These are phyloP conservation scores for Fallopia convolvulus DNA, from an alignment of 148 eudicot species.

Conservation along the genomic window DNA sequence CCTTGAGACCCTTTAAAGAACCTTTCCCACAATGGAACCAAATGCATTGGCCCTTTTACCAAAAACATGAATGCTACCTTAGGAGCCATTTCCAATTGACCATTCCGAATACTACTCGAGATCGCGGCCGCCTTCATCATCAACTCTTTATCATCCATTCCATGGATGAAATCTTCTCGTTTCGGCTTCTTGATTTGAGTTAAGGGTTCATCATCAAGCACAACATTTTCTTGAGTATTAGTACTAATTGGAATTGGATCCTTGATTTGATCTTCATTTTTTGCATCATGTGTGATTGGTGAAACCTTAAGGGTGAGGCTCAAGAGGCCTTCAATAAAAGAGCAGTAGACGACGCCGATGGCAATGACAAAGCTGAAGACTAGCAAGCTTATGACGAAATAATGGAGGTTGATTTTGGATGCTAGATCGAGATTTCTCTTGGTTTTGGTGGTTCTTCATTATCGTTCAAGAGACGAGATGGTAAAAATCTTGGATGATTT, in stretches of 20 bases:
- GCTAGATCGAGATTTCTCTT: not conserved
- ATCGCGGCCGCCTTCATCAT: slow-evolving; percentile 31
- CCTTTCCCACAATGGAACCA: slow-evolving; percentile 51
- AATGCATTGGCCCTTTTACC: slow-evolving; percentile 43
- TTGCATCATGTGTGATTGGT: not conserved
- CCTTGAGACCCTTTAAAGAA: slow-evolving; percentile 54
- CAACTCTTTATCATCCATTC: slow-evolving; percentile 41
- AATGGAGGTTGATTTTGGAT: not conserved
- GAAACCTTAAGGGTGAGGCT: not conserved
- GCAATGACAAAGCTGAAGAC: not conserved
- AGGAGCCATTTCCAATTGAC: slow-evolving; percentile 16
- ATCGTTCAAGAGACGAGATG: not conserved
- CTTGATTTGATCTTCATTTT: not conserved
- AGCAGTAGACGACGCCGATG: not conserved
- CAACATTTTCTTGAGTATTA: not conserved
- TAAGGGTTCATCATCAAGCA: not conserved
- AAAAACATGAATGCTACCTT: slow-evolving; percentile 61
- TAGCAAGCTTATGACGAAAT: not conserved
- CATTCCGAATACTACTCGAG: slow-evolving; percentile 11
- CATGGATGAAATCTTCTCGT: slow-evolving; percentile 3
- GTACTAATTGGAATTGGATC: not conserved
- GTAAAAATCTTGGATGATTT: not conserved
- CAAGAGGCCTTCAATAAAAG: not conserved
- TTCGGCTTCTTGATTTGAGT: not conserved
- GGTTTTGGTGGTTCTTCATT: not conserved